phyloP scores from a whole-genome alignment of 2,329 filamentous ascomycete genomes.

The Didymella keratinophila region DNA sequence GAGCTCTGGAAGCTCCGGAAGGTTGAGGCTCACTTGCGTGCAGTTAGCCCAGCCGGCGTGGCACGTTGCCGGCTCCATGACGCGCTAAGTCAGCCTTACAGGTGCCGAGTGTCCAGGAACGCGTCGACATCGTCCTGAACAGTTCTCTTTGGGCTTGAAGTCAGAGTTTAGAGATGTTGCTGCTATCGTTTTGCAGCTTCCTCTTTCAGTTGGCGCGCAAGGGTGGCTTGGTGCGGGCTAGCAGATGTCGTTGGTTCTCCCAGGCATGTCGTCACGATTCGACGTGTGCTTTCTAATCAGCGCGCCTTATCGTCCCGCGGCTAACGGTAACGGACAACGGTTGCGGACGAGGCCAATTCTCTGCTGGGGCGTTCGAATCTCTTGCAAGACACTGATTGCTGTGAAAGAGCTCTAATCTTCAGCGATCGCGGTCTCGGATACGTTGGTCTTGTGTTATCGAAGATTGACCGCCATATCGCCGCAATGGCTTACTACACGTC shows the following conservation, averaged over 20 bases:
- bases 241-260: constrained; percentile 17
- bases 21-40: constrained; percentile 16
- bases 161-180: neutral
- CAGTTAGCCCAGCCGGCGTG: constrained; percentile 6
- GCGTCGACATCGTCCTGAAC: neutral
- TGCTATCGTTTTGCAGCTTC: neutral
- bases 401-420: neutral
- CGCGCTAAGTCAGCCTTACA: constrained; percentile 16
- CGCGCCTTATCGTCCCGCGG: constrained; percentile 32
- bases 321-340: constrained; percentile 12
- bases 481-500: constrained; percentile 37
- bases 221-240: constrained; percentile 20
- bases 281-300: constrained; percentile 35
- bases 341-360: constrained; percentile 9
- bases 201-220: constrained; percentile 4
- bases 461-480: neutral
- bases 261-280: constrained; percentile 30
- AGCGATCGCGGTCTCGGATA: neutral
- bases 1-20: constrained; percentile 11
- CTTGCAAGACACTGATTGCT: constrained; percentile 1
- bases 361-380: neutral
- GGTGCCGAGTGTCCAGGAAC: neutral
- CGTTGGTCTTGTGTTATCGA: neutral
- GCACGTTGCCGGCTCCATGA: constrained; percentile 12
- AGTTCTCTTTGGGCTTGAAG: neutral